phyloP scores from a whole-genome alignment of 805 yeast species.

The Candida boidinii region DNA sequence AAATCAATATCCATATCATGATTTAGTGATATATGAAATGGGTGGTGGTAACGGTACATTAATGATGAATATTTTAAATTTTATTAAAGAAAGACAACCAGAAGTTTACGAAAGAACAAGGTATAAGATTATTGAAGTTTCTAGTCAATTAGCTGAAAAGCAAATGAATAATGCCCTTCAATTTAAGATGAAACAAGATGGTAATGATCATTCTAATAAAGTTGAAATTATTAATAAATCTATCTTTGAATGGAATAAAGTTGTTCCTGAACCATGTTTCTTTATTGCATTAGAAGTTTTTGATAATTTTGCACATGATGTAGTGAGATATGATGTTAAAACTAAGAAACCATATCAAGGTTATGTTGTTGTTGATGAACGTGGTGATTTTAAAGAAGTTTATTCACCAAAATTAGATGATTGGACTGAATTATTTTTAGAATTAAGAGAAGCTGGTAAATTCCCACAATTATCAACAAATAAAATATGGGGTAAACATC shows the following conservation, averaged over 20 bases:
- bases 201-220: conserved; percentile 41
- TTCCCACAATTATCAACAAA: conserved; percentile 20
- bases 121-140: conserved; percentile 68
- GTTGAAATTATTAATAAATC: conserved; percentile 66
- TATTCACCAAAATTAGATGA: conserved; percentile 54
- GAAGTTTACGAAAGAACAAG: conserved; percentile 62
- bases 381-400: conserved; percentile 70
- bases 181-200: conserved; percentile 20
- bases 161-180: conserved; percentile 29
- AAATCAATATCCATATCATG: conserved; percentile 60
- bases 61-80: conserved; percentile 68
- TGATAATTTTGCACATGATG: conserved; percentile 79
- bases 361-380: conserved; percentile 60
- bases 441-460: conserved; percentile 41
- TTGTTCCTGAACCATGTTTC: conserved; percentile 59
- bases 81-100: conserved; percentile 52
- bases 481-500: conserved; percentile 37
- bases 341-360: conserved; percentile 71
- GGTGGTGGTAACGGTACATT: conserved; percentile 90
- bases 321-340: conserved; percentile 61
- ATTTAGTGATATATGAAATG: conserved; percentile 72
- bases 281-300: conserved; percentile 77
- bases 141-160: conserved; percentile 50
- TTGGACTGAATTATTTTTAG: conserved; percentile 47
- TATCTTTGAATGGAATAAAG: conserved; percentile 62